A percentile compares a stretch with the other conserved stretches of the same genome.
Evolutionary conservation across 2,329 filamentous ascomycete genomes (phyloP).

Genomic region (Capronia coronata): DNA sequence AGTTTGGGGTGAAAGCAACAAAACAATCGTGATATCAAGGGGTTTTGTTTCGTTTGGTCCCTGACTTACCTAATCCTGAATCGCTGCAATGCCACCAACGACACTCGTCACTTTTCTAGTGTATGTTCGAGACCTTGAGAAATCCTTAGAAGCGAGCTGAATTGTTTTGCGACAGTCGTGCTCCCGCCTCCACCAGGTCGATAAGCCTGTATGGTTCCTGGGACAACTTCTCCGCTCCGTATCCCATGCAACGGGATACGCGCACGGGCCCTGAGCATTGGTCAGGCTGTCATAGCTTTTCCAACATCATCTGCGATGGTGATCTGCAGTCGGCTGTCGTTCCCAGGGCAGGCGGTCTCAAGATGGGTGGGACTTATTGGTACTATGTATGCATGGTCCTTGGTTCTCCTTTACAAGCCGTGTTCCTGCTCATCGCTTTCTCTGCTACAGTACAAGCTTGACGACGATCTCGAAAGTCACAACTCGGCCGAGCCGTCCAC

Average conservation of each 20-base stretch:
- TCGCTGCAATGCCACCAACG: conserved; percentile 26
- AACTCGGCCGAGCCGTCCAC: conserved; percentile 68
- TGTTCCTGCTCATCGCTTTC: conserved; percentile 30
- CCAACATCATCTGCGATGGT: conserved; percentile 77
- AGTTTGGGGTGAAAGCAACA: not conserved
- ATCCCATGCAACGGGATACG: conserved; percentile 73
- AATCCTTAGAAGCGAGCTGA: conserved; percentile 22
- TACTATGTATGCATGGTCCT: conserved; percentile 66
- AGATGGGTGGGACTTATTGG: conserved; percentile 90
- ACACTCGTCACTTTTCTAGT: conserved; percentile 33
- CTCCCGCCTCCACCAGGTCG: conserved; percentile 43
- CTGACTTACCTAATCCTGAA: conserved; percentile 8
- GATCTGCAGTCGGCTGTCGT: conserved; percentile 48
- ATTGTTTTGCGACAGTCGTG: conserved; percentile 30
- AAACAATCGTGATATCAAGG: too few species aligned
- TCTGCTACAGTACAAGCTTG: conserved; percentile 66
- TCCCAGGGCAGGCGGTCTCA: conserved; percentile 66
- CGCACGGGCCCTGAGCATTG: conserved; percentile 70
- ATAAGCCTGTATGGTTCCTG: conserved; percentile 85
- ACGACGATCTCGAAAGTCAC: conserved; percentile 69
- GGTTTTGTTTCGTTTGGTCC: conserved; percentile 1
- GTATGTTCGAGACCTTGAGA: conserved; percentile 21
- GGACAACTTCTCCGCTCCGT: conserved; percentile 81
- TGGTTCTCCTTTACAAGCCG: conserved; percentile 1
- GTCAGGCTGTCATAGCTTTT: conserved; percentile 81